A percentile compares a stretch with the other conserved stretches of the same genome.
These are phyloP conservation scores for Solanum habrochaites DNA, from an alignment of 257 asterid genomes.

Conservation along the genomic window DNA sequence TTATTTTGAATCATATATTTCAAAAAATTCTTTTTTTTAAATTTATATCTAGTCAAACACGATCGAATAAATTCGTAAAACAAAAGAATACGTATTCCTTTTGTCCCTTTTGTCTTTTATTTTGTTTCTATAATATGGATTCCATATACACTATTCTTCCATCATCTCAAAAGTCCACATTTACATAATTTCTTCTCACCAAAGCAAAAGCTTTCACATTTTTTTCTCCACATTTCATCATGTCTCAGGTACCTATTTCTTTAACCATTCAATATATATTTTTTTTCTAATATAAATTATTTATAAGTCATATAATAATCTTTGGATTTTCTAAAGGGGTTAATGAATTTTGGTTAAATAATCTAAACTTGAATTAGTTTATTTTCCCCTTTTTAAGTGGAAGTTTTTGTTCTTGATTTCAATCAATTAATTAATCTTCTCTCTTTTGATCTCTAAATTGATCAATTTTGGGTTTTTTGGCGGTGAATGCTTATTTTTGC, in stretches of 20 bases:
- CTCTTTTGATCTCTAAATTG: not conserved
- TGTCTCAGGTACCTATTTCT: not conserved
- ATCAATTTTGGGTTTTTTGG: not conserved
- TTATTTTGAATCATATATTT: no score
- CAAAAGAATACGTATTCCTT: not conserved
- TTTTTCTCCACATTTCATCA: not conserved
- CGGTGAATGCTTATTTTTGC: not conserved
- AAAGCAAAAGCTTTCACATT: not conserved
- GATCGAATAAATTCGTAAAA: not conserved
- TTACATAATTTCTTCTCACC: not conserved
- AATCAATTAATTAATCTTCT: not conserved
- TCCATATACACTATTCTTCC: not conserved
- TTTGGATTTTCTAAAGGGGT: not conserved
- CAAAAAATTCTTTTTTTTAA: no score
- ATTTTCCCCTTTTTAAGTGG: not conserved
- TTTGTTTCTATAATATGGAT: not conserved
- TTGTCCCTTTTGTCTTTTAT: not conserved
- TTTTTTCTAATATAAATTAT: not conserved
- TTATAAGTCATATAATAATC: not conserved
- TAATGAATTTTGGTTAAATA: not conserved
- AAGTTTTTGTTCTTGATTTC: not conserved
- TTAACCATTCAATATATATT: not conserved
- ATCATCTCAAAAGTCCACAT: not conserved
- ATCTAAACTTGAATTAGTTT: not conserved
- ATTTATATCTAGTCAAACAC: not conserved